phyloP scores from a whole-genome alignment of 257 asterid species.

The Solanum microdontum region DNA sequence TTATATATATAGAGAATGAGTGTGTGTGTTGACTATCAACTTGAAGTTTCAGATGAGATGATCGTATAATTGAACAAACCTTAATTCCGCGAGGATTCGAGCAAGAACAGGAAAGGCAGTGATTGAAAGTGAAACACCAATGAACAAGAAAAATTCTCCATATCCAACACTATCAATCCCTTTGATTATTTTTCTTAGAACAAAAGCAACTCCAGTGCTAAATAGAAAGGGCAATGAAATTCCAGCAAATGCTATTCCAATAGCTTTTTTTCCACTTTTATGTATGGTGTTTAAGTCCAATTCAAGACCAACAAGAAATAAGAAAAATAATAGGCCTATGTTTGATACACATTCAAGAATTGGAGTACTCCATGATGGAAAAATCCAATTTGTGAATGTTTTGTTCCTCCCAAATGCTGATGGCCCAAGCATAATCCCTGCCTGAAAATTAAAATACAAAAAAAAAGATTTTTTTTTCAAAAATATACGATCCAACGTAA shows the following conservation, averaged over 20 bases:
- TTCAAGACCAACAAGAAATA: conserved; percentile 57
- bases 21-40: neutral
- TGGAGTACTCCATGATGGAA: conserved; percentile 51
- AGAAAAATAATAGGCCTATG: conserved; percentile 49
- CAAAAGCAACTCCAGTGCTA: conserved; percentile 30
- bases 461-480: neutral
- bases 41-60: neutral
- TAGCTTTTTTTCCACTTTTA: conserved; percentile 30
- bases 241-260: conserved; percentile 44
- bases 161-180: conserved; percentile 34
- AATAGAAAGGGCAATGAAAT: conserved; percentile 29
- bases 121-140: conserved; percentile 56
- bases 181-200: conserved; percentile 21
- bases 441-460: conserved; percentile 12
- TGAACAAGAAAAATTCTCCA: conserved; percentile 30
- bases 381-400: conserved; percentile 25
- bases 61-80: neutral
- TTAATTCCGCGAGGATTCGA: conserved; percentile 50
- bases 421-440: conserved; percentile 54
- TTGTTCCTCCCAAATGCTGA: conserved; percentile 39
- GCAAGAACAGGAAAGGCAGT: conserved; percentile 69
- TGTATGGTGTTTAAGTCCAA: conserved; percentile 36
- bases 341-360: conserved; percentile 42
- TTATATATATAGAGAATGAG: neutral
- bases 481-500: no score